These are phyloP conservation scores for Penicillium palitans DNA, from an alignment of 2,329 filamentous ascomycete genomes.

Conservation along the genomic window DNA sequence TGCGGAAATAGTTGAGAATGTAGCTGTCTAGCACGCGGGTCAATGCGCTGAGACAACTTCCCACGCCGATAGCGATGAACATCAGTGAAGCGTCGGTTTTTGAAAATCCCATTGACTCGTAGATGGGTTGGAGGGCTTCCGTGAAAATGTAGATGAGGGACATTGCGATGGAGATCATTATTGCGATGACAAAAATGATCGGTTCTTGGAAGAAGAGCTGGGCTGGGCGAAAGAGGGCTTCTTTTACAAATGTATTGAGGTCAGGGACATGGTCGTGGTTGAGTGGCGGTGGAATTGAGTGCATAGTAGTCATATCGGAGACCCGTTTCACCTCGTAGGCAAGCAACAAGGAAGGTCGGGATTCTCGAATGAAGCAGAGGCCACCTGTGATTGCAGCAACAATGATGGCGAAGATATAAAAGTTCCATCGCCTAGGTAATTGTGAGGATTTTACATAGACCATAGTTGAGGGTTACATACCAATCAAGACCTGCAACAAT, in stretches of 20 bases:
- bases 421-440: slow-evolving; percentile 46
- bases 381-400: slow-evolving; percentile 37
- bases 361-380: slow-evolving; percentile 45
- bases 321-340: slow-evolving; percentile 35
- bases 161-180: slow-evolving; percentile 47
- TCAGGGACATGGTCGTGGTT: slow-evolving; percentile 46
- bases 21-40: slow-evolving; percentile 47
- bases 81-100: slow-evolving; percentile 39
- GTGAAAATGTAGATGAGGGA: slow-evolving; percentile 53
- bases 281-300: slow-evolving; percentile 23
- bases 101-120: slow-evolving; percentile 39
- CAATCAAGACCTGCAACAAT: slow-evolving; percentile 42
- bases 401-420: slow-evolving; percentile 45
- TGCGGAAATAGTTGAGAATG: slow-evolving; percentile 29
- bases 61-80: slow-evolving; percentile 45
- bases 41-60: slow-evolving; percentile 45
- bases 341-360: slow-evolving; percentile 48
- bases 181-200: slow-evolving; percentile 46
- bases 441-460: not conserved
- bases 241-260: slow-evolving; percentile 39
- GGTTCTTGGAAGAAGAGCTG: slow-evolving; percentile 50
- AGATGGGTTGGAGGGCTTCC: slow-evolving; percentile 47
- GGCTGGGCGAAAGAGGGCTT: slow-evolving; percentile 45
- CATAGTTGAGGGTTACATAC: slow-evolving; percentile 24
- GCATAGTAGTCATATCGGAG: slow-evolving; percentile 20